Evolutionary conservation across 2,329 filamentous ascomycete species (phyloP), one percentile per base, ranked within the genome.

Genomic region (Zasmidium cellare): DNA sequence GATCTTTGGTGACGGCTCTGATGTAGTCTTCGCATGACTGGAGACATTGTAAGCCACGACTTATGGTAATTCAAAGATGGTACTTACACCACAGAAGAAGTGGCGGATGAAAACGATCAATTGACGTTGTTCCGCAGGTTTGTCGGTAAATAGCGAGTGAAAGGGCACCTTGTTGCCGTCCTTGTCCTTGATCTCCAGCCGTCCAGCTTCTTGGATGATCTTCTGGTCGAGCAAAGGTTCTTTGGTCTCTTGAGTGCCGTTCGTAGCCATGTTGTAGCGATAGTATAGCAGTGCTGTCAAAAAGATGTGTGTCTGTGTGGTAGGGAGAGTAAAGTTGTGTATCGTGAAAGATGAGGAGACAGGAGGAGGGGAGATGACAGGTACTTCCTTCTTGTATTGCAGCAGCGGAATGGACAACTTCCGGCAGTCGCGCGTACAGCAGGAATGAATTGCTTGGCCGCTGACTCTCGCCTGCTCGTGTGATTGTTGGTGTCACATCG

Each of bases 101-200:
- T 76, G 74, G 38, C 74, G 68, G 28, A 76, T 69, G 65, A 76
- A 76, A 50, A 75, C 46, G 18, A 75, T 66, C 38, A 76, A 65
- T 31, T 72, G 64, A 48, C 63, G 53, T 24, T 64, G 58, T 22
- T 51, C 35, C n/a, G 57, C 44, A 35, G 62, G 41, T 46, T 60
- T 59, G 57, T 57, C 58, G 19, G 62, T 58, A 56, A 64, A 68
- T 25, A 72, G 66, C 3, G 63, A 51, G n/a, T 61, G 64, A 65
- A 72, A 69, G 19, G 60, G 44, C 28, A 67, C 50, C 24, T 65
- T 55, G 18, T 64, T 68, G 56, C 68, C 67, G 38, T 63, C 61
- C 49, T 65, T 61, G 59, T 68, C 67, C 50, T 68, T 58, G 57
- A 72, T 48, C 18, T 53, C 35, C 18, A 69, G 58, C 14, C 63